Base-by-base conservation (phyloP, 2,329 filamentous ascomycete genomes). In the Alternaria triticimaculans region DNA sequence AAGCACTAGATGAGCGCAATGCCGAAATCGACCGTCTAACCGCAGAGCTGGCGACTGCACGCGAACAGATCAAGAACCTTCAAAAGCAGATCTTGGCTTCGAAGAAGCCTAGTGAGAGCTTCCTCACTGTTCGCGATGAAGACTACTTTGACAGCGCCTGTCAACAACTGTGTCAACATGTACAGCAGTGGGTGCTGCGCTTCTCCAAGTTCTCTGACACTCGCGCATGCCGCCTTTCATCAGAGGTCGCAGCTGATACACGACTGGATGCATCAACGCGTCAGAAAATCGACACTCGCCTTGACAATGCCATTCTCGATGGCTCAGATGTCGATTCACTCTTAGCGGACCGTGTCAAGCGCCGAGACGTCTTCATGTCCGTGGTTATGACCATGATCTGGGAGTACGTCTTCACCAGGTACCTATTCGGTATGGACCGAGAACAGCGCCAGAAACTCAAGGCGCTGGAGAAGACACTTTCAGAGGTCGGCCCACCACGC, bases 371-470 rank as follows among this genome's bases (percentile, higher is more conserved):
- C 62, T 97, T 99, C 86, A 97, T 98, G 93, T 96, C 94, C 41
- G 94, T 99, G 80, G 93, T 95, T 60, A 98, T 98, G 94, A 96
- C 92, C 65, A 97, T 99, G 94, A 90, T 99, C 55, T 99, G 94
- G 94, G 96, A 99, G 81, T 97, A 96, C 76, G 90, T 99, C 78
- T 99, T 99, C 78, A 97, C 95, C 9, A 90, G 96, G 68, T 99
- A 99, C 80, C 89, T 99, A 25, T 99, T 99, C 79, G 96, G 96
- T 73, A 97, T 99, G 93, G 96, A 99, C 79, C 89, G 94, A 73
- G 96, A 98, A 81, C 96, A 99, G 82, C 89, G 96, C 73, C 94
- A 98, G 81, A 98, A 98, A 82, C 90, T 99, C 79, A 98, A 99
- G 84, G 90, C 92, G 33, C 87, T 99, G 9, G 96, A 99, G 83